Evolutionary conservation across 345 rosid genomes (phyloP), one percentile per base, ranked within the genome.

Genomic region (Arabidopsis suecica): DNA sequence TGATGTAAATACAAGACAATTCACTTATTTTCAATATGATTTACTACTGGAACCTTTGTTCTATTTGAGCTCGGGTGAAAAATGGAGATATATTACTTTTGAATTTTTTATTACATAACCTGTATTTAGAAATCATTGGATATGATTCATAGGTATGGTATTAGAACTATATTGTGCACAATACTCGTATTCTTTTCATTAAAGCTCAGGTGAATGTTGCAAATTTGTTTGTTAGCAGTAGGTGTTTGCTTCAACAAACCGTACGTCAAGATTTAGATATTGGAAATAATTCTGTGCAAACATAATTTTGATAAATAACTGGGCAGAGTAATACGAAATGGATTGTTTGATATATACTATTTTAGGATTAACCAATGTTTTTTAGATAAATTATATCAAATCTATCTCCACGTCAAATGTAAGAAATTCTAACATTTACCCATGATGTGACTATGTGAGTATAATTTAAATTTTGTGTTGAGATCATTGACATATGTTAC

Each of bases 401-500:
- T 44, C 58, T 60, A 71, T 58, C 4, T 34, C 47, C 47, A 60
- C 4, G 2, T 38, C 9, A 13, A 71, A 37, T 51, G 13, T 28
- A 44, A n/a, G 8, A 44, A 0, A 44, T n/a, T 60, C n/a, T 64
- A 64, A 30, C 55, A 20, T n/a, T 64, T 11, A 45, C 6, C 9
- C 5, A 45, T 45, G 5, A 11, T 32, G 75, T 37, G 38, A 56
- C 6, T 30, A 11, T 32, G 75, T 37, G 38, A 56, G 11, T 30
- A 14, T 5, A 25, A 23, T 18, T 6, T 2, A 5, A 1, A 3
- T 0, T n/a, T 40, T 6, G 2, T 4, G 3, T 49, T 34, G 36
- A 48, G 37, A 54, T 65, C 7, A 73, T 34, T 45, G 42, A 66
- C 42, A 74, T 49, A 49, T 58, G 34, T 49, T 34, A 61, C 65